Evolutionary conservation across 176 grass and related monocot species (phyloP), one percentile per base, ranked within the genome.

Genomic region (Aegilops umbellulata): DNA sequence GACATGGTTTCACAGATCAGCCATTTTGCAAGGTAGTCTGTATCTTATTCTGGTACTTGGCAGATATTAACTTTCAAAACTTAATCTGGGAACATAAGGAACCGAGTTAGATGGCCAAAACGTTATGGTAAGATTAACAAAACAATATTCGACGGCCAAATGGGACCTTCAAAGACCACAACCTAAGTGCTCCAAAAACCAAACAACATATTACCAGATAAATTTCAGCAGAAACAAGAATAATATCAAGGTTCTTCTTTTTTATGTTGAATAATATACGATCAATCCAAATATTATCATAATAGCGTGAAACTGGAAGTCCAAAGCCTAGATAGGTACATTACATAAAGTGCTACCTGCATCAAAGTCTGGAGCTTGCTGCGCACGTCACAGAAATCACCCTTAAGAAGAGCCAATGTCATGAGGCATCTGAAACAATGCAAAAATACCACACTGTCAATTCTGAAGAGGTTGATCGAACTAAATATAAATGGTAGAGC

Each of bases 361-460:
- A 93, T 84, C 91, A 96, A 93, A 66, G 74, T 87, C 60, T 79
- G 80, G 57, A 96, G 90, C 79, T 93, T 93, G 75, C 84, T 91
- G 29, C 77, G 84, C 27, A 96, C 24, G 53, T 84, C 88, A 88
- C 83, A 86, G 88, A 89, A 96, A 67, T 96, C 89, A 81, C 60
- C 83, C 81, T 78, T 93, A 66, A 96, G 85, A 77, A 91, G 62
- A 84, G 92, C 53, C 82, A 96, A 81, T 35, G 91, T 85, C 74
- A 69, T 87, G 25, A 93, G 70, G 81, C 91, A 96, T 67, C 91
- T 96, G 79, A 64, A 82, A 86, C 85, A 62, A 81, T 86, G 78
- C 47, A 77, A 55, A 58, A 2, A 44, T 3, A 3, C 20, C 66
- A 44, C 4, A 69, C 47, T 60, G 4, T 61, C 1, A 61, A 46